Evolutionary conservation across 2,329 filamentous ascomycete genomes (phyloP).

Genomic region (Massarina eburnea): DNA sequence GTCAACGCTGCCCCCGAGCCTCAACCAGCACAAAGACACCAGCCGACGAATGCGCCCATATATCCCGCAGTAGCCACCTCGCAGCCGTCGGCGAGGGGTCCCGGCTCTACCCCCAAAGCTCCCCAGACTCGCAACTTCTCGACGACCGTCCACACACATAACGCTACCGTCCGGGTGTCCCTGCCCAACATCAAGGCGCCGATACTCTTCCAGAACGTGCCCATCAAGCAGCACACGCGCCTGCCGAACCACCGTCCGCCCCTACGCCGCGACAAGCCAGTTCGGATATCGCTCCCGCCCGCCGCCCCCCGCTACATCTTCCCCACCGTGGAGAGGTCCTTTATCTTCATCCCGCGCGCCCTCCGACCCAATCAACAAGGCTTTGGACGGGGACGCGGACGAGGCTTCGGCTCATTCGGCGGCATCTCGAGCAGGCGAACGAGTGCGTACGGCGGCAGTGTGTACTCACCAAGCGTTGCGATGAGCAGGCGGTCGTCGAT

Average conservation of each 20-base stretch:
- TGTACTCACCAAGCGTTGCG: conserved; percentile 84
- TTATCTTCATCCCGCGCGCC: conserved; percentile 95
- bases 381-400: conserved; percentile 66
- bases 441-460: conserved; percentile 79
- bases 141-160: conserved; percentile 79
- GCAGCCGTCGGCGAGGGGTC: conserved; percentile 24
- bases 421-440: conserved; percentile 73
- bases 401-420: conserved; percentile 69
- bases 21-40: conserved; percentile 21
- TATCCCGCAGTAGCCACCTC: conserved; percentile 20
- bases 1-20: conserved; percentile 42
- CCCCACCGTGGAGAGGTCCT: conserved; percentile 85
- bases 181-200: conserved; percentile 75
- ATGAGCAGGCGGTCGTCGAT: conserved; percentile 85
- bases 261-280: conserved; percentile 91
- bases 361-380: conserved; percentile 90
- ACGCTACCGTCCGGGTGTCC: conserved; percentile 79
- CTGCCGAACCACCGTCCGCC: conserved; percentile 93
- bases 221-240: conserved; percentile 88
- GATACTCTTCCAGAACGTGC: conserved; percentile 71
- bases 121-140: conserved; percentile 61
- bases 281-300: conserved; percentile 85
- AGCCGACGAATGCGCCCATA: conserved; percentile 15
- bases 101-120: conserved; percentile 30
- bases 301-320: conserved; percentile 84